Base-by-base conservation (phyloP, 345 rosid species). In the Euphorbia peplus region DNA sequence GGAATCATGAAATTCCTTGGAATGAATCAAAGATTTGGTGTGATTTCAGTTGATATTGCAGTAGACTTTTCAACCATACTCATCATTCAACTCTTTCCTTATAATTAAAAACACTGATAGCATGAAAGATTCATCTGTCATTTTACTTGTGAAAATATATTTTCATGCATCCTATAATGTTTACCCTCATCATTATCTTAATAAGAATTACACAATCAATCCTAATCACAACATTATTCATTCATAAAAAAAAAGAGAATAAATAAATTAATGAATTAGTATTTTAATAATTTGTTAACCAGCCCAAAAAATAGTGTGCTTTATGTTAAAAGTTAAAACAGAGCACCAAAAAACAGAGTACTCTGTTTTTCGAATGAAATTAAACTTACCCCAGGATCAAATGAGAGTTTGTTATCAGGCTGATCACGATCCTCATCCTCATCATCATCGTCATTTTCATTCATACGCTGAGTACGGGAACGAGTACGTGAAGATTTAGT, bases 321-420 rank as follows among this genome's bases (percentile, higher is more conserved):
- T 39, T 39, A 11, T 39, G 42, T 39, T 39, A 39, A 2, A 48
- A 32, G 52, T 15, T 26, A 46, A 51, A 65, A 21, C 32, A 41
- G 52, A 22, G 24, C 13, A 52, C 24, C 21, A 8, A 22, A 52
- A 52, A 24, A 64, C 60, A 56, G 63, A 15, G 63, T 11, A 21
- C n/a, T 62, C 66, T 62, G 50, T 61, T 62, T 41, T 39, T 12
- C 21, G 0, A n/a, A 28, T 26, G 4, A 16, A 56, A 56, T 16
- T 60, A 11, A 24, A 35, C 72, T 67, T 21, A 75, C 78, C 78
- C 78, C 78, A 21, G 70, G 73, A 55, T 75, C 70, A 35, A 58
- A 63, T 46, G 78, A 75, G 28, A 35, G 18, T 35, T 63, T 63
- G 3, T 37, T 64, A 35, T 75, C 61, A 0, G n/a, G 11, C 10